Evolutionary conservation across 257 asterid species (phyloP).

Genomic region (Petunia secreta): DNA sequence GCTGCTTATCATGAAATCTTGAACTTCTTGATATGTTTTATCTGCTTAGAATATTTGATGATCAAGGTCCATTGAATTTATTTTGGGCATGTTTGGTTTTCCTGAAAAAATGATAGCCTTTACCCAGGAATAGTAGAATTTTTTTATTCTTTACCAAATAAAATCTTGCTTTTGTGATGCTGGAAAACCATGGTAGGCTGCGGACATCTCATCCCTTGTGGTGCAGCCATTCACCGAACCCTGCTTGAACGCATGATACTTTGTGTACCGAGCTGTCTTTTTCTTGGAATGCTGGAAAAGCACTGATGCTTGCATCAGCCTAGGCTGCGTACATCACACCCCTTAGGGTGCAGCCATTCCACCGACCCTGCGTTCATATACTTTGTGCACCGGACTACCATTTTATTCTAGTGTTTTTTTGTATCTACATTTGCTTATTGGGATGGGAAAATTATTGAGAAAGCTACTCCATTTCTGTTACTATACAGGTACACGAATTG

Average conservation of each 20-base stretch:
- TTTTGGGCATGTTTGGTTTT: background rate
- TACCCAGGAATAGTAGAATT: too few species aligned
- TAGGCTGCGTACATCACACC: too few species aligned
- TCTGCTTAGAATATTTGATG: background rate
- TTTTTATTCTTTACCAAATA: too few species aligned
- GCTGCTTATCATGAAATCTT: background rate
- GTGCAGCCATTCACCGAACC: too few species aligned
- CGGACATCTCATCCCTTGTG: too few species aligned
- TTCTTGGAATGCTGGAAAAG: too few species aligned
- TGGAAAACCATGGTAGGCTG: too few species aligned
- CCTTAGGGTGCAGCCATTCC: too few species aligned
- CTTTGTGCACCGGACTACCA: background rate
- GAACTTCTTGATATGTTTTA: conserved; percentile 9
- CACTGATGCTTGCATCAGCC: too few species aligned
- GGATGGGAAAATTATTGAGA: background rate
- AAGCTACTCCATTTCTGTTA: background rate
- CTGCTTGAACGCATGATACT: too few species aligned
- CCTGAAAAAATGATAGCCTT: background rate
- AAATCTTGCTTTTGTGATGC: too few species aligned
- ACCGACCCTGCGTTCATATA: background rate
- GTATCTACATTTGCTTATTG: background rate
- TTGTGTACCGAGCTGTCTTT: too few species aligned
- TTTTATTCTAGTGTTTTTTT: background rate
- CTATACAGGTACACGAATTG: background rate
- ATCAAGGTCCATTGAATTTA: background rate